Base-by-base conservation (phyloP, 345 rosid species). In the Salix dunnii region DNA sequence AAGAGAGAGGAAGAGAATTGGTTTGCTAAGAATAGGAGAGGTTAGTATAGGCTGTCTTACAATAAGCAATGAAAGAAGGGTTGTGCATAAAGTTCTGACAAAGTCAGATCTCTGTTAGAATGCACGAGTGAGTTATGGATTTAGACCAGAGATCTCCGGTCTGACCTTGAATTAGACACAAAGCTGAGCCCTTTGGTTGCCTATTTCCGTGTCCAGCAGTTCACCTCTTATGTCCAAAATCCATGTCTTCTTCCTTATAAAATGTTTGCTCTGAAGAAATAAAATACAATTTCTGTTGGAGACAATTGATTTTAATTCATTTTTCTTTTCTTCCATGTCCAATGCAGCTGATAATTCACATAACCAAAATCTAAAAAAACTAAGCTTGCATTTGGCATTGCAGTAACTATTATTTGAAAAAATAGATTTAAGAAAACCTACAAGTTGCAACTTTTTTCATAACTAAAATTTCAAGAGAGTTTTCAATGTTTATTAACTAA, bases 1-100 rank as follows among this genome's bases (percentile, higher is more conserved):
- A n/a, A 10, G 68, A 60, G 49, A 70, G 55, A 21, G 64, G 68
- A 58, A 30, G 63, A 46, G 53, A 43, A 71, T 20, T 21, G 21
- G 16, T 25, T 25, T 70, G 49, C 86, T 72, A 86, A 86, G 77
- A 86, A 83, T 85, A 85, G 85, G 46, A 5, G 21, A 11, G 28
- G 4, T 9, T 58, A 58, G 62, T n/a, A 23, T 23, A 58, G 28
- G 14, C 1, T 58, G 13, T n/a, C 13, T 58, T 43, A 5, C 3
- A 46, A 72, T 25, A n/a, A 2, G 62, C 14, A 17, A 72, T 2
- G 38, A 23, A 5, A 21, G 14, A 63, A 40, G 5, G 27, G 6
- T 5, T 55, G 27, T 23, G 71, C 28, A 33, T 2, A 1, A 10
- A 35, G 46, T 23, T 71, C 62, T 80, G 48, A 68, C 82, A 63